Conservation (phyloP, 2,329 filamentous ascomycete species). For the Colletotrichum lini region DNA sequence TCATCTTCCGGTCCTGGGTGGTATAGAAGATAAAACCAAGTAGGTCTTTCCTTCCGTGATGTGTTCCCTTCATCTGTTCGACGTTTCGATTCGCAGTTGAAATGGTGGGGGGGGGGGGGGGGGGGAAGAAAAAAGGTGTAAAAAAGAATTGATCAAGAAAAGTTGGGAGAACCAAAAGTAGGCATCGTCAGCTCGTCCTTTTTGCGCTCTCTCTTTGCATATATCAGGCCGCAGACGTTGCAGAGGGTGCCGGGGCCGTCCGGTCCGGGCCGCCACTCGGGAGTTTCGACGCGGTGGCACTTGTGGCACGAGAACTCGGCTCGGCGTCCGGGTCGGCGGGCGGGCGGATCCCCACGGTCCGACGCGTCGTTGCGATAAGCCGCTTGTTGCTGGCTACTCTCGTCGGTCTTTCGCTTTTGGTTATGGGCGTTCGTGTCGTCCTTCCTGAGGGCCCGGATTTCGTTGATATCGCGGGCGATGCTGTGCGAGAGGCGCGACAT, state of each 20-base stretch:
- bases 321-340: conserved; percentile 48
- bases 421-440: conserved; percentile 3
- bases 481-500: conserved; percentile 36
- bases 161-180: conserved; percentile 19
- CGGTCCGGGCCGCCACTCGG: conserved; percentile 82
- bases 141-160: neutral
- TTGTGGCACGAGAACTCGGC: conserved; percentile 49
- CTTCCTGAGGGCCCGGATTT: conserved; percentile 23
- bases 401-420: neutral
- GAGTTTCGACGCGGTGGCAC: conserved; percentile 82
- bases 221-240: conserved; percentile 78
- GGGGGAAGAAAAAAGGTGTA: neutral
- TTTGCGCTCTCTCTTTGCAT: conserved; percentile 47
- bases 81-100: neutral
- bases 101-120: no score
- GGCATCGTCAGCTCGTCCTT: conserved; percentile 35
- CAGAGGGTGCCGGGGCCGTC: conserved; percentile 80
- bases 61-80: neutral
- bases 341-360: neutral
- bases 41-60: no score
- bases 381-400: neutral
- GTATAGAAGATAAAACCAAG: neutral
- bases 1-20: neutral
- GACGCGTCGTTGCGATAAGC: neutral
- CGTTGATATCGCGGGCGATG: conserved; percentile 37